Base-by-base conservation (phyloP, 2,329 filamentous ascomycete species). In the Penicillium sp. region DNA sequence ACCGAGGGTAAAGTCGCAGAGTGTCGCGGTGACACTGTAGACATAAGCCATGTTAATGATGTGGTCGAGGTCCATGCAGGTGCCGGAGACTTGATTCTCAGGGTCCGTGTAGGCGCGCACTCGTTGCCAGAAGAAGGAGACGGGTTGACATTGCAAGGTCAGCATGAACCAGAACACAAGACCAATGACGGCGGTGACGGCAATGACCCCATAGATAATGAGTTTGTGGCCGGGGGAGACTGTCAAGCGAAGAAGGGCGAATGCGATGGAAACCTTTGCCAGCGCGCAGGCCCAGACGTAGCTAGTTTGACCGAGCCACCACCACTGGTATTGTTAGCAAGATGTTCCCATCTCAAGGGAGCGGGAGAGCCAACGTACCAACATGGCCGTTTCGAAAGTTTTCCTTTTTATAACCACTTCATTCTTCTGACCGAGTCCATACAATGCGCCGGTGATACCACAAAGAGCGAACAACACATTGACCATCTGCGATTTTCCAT, bases 271-370 rank as follows among this genome's bases (percentile, higher is more conserved):
- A 31, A 79, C 68, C 50, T 79, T 80, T 38, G 78, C 70, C 11
- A 75, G 60, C 33, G 73, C 69, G 18, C 72, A 77, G 4, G 72
- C 69, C 46, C 77, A 62, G 7, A 76, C 72, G 60, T 81, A 82
- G 53, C 75, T 74, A n/a, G 77, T 65, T 57, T 81, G 78, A 55
- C 77, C 78, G n/a, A 81, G 71, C 67, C 76, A 81, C 77, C 77
- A 81, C 64, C 65, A 70, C 67, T 69, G 16, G 30, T 19, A 18
- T 33, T 18, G 38, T 55, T 36, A 54, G 46, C 25, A 42, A 33
- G 18, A 34, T 44, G 29, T 4, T 19, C 22, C 22, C 4, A 18
- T 39, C 13, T 28, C n/a, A 28, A 30, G 28, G 27, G 34, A 3
- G 16, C 5, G 22, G 3, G 8, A 29, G 12, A 18, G n/a, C 16